Conservation (phyloP, 768 basidiomycete species). For the Boletellus emodensis region DNA sequence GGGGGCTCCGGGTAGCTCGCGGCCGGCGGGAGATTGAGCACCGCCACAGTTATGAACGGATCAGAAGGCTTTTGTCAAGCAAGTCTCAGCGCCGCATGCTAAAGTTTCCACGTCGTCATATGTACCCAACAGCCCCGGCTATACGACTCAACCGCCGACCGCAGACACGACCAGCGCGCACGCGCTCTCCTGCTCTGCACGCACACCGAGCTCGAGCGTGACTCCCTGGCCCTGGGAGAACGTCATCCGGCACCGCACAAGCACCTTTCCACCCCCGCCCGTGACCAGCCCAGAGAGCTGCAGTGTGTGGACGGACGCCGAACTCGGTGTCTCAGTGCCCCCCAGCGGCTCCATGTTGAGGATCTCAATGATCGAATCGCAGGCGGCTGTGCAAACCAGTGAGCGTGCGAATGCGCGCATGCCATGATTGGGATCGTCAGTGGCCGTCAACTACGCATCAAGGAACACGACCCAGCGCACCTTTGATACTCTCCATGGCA, state of each 20-base stretch:
- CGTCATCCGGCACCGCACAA: constrained; percentile 94
- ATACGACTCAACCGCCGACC: constrained; percentile 57
- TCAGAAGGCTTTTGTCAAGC: background rate
- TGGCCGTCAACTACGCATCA: constrained; percentile 9
- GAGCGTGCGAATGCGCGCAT: constrained; percentile 14
- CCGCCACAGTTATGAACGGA: constrained; percentile 9
- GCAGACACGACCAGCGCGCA: constrained; percentile 88
- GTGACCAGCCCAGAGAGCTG: constrained; percentile 88
- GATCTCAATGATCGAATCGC: constrained; percentile 93
- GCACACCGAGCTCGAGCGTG: constrained; percentile 84
- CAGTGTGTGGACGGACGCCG: constrained; percentile 87
- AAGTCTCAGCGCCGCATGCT: constrained; percentile 9
- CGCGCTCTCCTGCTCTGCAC: constrained; percentile 86
- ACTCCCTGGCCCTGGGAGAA: constrained; percentile 87
- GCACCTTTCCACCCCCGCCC: constrained; percentile 94
- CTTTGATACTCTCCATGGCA: constrained; percentile 90
- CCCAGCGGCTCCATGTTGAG: constrained; percentile 97
- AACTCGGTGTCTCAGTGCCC: constrained; percentile 79
- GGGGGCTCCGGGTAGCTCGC: constrained; percentile 9
- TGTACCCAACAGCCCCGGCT: constrained; percentile 6
- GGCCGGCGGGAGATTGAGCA: constrained; percentile 13
- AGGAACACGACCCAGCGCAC: constrained; percentile 42
- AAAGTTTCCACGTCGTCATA: background rate
- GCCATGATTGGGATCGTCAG: constrained; percentile 18
- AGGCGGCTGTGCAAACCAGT: constrained; percentile 62